These are phyloP conservation scores for Ceratobasidium sp. DNA, from an alignment of 1,284 basidiomycete species.

Conservation along the genomic window DNA sequence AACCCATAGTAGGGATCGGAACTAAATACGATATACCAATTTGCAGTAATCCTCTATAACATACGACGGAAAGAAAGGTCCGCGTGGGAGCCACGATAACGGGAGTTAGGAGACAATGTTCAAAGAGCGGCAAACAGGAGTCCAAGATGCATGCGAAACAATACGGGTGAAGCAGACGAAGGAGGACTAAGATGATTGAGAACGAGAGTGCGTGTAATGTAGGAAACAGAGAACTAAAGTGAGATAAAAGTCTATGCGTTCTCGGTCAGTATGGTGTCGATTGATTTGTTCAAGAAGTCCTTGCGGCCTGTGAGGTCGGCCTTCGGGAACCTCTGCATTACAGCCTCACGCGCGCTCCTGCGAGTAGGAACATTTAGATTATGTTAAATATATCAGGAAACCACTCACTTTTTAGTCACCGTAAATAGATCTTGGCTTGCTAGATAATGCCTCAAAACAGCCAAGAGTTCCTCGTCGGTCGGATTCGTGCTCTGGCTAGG, in stretches of 20 bases:
- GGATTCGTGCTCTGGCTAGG: constrained; percentile 82
- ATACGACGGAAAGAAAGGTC: background rate
- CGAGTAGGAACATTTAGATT: constrained; percentile 42
- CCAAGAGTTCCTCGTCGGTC: constrained; percentile 85
- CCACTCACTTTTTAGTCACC: constrained; percentile 88
- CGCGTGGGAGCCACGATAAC: constrained; percentile 6
- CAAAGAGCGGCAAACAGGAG: background rate
- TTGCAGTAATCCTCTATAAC: background rate
- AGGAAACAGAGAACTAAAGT: constrained; percentile 6
- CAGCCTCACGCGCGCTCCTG: constrained; percentile 89
- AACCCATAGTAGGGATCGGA: too few species aligned
- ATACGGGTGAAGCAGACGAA: background rate
- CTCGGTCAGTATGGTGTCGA: constrained; percentile 76
- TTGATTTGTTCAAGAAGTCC: constrained; percentile 89
- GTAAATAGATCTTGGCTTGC: constrained; percentile 94
- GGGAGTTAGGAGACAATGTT: constrained; percentile 15
- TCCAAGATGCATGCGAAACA: constrained; percentile 17
- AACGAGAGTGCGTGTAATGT: constrained; percentile 38
- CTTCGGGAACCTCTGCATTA: constrained; percentile 87
- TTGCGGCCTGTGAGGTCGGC: constrained; percentile 83
- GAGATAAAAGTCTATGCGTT: constrained; percentile 39
- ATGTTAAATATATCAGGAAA: background rate
- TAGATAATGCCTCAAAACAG: constrained; percentile 81
- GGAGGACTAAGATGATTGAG: background rate
- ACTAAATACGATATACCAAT: background rate